A percentile compares a stretch with the other conserved stretches of the same genome.
These are phyloP conservation scores for Ambrosia trifida DNA, from an alignment of 129 eudicot genomes.

Conservation along the genomic window DNA sequence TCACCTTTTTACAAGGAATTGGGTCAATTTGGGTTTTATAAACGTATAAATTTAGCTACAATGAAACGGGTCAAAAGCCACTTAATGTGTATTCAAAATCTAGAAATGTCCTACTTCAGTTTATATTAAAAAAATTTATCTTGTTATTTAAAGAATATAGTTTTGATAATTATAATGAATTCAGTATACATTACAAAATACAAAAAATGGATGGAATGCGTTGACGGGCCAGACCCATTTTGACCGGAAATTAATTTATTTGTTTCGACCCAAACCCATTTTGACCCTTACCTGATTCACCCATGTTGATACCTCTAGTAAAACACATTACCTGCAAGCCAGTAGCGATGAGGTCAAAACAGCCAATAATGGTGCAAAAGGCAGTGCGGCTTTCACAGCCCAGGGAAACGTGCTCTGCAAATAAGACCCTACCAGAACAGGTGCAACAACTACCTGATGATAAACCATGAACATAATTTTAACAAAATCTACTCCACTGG, in stretches of 20 bases:
- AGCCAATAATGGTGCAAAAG: conserved; percentile 82
- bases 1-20: not conserved
- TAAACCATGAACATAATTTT: conserved; percentile 3
- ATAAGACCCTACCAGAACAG: conserved; percentile 75
- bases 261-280: not conserved
- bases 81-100: conserved; percentile 5
- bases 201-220: not conserved
- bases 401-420: conserved; percentile 65
- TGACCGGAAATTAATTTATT: not conserved
- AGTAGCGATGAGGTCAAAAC: conserved; percentile 67
- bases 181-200: not conserved
- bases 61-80: not conserved
- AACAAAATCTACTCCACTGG: not conserved
- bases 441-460: conserved; percentile 79
- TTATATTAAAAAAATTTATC: not conserved
- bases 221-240: not conserved
- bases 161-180: not conserved
- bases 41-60: not conserved
- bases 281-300: not conserved
- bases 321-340: conserved; percentile 59
- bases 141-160: not conserved
- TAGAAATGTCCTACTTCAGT: not conserved
- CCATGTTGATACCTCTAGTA: not conserved
- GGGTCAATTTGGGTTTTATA: not conserved
- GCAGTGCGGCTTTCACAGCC: conserved; percentile 51